Evolutionary conservation across 306 rosid genomes (phyloP).

Genomic region (Ochetophila trinervis): DNA sequence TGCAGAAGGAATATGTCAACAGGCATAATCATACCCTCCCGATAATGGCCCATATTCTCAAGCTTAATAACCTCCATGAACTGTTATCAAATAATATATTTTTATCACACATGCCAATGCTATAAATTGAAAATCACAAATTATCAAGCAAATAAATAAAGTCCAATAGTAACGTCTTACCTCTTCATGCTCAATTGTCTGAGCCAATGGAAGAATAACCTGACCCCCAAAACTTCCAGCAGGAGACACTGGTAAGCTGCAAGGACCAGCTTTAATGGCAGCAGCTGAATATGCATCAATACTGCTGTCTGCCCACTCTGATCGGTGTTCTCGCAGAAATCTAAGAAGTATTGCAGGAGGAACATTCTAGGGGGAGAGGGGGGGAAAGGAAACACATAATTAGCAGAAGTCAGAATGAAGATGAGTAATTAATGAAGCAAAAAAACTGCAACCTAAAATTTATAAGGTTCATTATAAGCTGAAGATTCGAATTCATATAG

Average conservation of each 20-base stretch:
- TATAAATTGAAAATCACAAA: background rate
- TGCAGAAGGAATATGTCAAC: constrained; percentile 92
- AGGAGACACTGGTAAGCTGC: constrained; percentile 64
- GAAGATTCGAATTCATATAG: background rate
- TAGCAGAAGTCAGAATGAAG: background rate
- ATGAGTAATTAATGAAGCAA: background rate
- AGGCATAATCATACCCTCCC: constrained; percentile 86
- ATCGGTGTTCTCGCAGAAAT: constrained; percentile 89
- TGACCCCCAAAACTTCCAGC: constrained; percentile 86
- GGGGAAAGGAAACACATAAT: constrained; percentile 6
- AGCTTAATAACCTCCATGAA: constrained; percentile 95
- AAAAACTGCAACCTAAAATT: background rate
- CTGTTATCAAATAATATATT: constrained; percentile 46
- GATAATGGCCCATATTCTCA: constrained; percentile 88
- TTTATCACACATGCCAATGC: constrained; percentile 6
- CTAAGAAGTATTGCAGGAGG: constrained; percentile 94
- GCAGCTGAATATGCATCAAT: constrained; percentile 97
- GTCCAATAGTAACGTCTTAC: constrained; percentile 33
- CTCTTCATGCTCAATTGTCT: constrained; percentile 96
- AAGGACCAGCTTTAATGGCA: constrained; percentile 84
- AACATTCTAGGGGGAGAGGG: constrained; percentile 61
- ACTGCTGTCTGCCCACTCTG: constrained; percentile 98
- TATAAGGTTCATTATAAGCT: background rate
- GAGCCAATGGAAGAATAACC: constrained; percentile 95
- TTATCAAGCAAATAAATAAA: background rate